Evolutionary conservation across 2,329 filamentous ascomycete species (phyloP).

Genomic region (Cladosporium sp.): DNA sequence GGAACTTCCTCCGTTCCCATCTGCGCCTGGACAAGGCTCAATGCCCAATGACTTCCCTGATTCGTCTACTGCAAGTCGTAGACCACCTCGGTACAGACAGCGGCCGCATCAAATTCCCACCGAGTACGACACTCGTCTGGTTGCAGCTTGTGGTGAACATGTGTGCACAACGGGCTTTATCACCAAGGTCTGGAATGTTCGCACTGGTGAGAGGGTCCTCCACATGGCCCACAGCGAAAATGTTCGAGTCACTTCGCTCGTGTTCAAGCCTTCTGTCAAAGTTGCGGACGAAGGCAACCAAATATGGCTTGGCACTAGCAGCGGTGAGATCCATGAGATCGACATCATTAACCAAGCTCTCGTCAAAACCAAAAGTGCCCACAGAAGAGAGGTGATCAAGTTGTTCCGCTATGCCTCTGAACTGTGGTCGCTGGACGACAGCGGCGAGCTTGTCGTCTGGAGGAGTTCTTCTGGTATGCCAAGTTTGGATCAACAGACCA

Average conservation of each 20-base stretch:
- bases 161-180: slow-evolving; percentile 84
- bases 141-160: slow-evolving; percentile 85
- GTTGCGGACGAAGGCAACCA: slow-evolving; percentile 77
- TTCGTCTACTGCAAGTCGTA: slow-evolving; percentile 77
- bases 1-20: slow-evolving; percentile 34
- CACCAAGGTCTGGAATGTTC: slow-evolving; percentile 84
- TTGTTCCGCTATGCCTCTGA: slow-evolving; percentile 86
- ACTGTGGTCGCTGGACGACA: slow-evolving; percentile 91
- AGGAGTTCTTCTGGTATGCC: slow-evolving; percentile 70
- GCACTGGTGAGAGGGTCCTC: slow-evolving; percentile 78
- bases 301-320: slow-evolving; percentile 87
- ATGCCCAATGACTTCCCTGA: slow-evolving; percentile 68
- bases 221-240: slow-evolving; percentile 83
- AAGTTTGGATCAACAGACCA: slow-evolving; percentile 71
- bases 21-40: slow-evolving; percentile 5
- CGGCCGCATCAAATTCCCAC: slow-evolving; percentile 75
- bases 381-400: slow-evolving; percentile 76
- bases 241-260: slow-evolving; percentile 74
- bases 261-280: slow-evolving; percentile 79
- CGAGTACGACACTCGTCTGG: slow-evolving; percentile 81
- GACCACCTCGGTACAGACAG: slow-evolving; percentile 72
- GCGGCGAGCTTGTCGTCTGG: slow-evolving; percentile 86
- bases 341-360: slow-evolving; percentile 75
- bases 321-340: slow-evolving; percentile 85
- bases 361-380: slow-evolving; percentile 69